phyloP scores from a whole-genome alignment of 805 yeast species.

The Sugiyamaella chiloensis region DNA sequence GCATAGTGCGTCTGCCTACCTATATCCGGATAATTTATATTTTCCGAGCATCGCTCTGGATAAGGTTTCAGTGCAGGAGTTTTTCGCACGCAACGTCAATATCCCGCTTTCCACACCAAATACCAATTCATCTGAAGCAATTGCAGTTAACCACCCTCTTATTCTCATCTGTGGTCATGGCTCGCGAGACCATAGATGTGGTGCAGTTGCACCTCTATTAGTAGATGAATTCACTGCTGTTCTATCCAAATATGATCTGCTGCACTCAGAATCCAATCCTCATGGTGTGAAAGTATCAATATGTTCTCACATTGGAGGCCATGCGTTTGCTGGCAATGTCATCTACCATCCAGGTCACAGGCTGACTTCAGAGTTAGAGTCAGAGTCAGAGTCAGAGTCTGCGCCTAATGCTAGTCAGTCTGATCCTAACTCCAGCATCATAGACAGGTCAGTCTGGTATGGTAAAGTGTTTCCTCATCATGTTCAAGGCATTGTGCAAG shows the following conservation, averaged over 20 bases:
- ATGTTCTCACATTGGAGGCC: conserved; percentile 82
- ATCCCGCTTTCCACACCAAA: conserved; percentile 31
- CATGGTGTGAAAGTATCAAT: conserved; percentile 46
- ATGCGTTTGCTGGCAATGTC: conserved; percentile 81
- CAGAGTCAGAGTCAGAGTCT: too few relatives aligned
- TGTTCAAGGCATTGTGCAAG: conserved; percentile 62
- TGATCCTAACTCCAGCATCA: conserved; percentile 26
- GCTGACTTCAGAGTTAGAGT: too few relatives aligned
- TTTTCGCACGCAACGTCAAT: conserved; percentile 42
- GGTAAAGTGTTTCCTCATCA: conserved; percentile 66
- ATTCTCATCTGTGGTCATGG: conserved; percentile 66
- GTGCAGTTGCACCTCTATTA: conserved; percentile 58
- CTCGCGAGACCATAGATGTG: conserved; percentile 64
- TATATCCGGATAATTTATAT: conserved; percentile 53
- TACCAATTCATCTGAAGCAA: conserved; percentile 31
- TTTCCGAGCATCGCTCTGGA: conserved; percentile 22
- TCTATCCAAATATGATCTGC: conserved; percentile 36
- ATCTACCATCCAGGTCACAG: conserved; percentile 45
- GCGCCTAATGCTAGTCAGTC: too few relatives aligned
- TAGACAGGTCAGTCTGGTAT: conserved; percentile 61
- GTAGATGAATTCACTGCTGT: conserved; percentile 48
- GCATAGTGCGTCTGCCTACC: conserved; percentile 34
- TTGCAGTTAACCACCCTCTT: conserved; percentile 25
- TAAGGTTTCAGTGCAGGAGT: conserved; percentile 30
- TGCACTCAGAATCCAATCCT: conserved; percentile 26